Percentiles rank a stretch among this genome's conserved stretches.
Conservation (phyloP, 768 basidiomycete species). For the Gymnopilus dilepis region DNA sequence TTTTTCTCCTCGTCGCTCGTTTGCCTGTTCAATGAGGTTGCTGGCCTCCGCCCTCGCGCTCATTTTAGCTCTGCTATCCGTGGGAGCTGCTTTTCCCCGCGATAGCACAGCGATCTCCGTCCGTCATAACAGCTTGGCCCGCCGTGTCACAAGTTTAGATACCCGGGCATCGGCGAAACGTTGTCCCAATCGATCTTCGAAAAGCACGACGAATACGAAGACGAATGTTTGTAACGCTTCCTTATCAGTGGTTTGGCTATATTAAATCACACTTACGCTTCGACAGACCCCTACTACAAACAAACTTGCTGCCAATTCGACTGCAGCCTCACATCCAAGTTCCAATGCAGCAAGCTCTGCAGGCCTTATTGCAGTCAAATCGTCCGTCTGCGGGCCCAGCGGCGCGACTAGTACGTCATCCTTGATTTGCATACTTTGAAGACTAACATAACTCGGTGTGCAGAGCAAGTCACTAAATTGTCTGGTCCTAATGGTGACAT, state of each 20-base stretch:
- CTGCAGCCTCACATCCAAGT: constrained; percentile 13
- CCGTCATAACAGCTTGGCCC: constrained; percentile 43
- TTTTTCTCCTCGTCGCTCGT: constrained; percentile 21
- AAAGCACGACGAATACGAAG: constrained; percentile 18
- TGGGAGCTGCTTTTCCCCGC: constrained; percentile 39
- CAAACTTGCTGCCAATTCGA: constrained; percentile 13
- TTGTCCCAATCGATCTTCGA: constrained; percentile 29
- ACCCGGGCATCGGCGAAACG: constrained; percentile 26
- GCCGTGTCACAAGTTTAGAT: constrained; percentile 28
- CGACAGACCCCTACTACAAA: constrained; percentile 9
- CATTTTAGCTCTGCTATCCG: constrained; percentile 40
- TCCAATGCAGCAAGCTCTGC: constrained; percentile 17
- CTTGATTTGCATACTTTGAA: neutral
- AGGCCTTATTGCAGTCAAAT: constrained; percentile 41
- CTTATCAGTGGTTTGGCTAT: constrained; percentile 9
- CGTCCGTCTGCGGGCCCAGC: constrained; percentile 48
- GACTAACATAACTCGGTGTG: constrained; percentile 4
- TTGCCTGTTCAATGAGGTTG: constrained; percentile 46
- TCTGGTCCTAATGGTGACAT: constrained; percentile 76
- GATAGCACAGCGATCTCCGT: constrained; percentile 32
- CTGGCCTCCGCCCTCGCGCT: constrained; percentile 41
- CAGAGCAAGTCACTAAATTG: constrained; percentile 53
- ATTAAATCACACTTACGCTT: neutral
- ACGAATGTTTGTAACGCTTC: constrained; percentile 11
- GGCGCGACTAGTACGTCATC: constrained; percentile 51